Evolutionary conservation across 179 eudicot genomes (phyloP).

Genomic region (Spinacia oleracea): DNA sequence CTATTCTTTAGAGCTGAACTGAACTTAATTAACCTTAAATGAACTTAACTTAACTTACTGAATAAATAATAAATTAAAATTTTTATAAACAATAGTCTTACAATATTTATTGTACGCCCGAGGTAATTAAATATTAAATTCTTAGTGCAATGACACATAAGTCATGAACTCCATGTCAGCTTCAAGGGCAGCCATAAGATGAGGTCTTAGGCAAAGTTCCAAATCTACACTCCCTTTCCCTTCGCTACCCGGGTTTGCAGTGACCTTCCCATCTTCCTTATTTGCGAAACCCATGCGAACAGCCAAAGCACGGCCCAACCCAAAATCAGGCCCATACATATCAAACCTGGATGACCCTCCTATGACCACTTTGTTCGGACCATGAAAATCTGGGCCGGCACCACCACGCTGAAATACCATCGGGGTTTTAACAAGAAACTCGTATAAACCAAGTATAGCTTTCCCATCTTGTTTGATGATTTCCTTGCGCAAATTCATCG

Average conservation of each 20-base stretch:
- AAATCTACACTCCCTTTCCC: conserved; percentile 34
- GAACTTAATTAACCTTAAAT: too few species aligned
- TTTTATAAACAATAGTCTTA: too few species aligned
- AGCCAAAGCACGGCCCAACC: conserved; percentile 48
- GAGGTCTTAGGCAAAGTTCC: conserved; percentile 21
- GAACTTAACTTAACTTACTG: too few species aligned
- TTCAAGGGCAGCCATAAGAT: conserved; percentile 32
- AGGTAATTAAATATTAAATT: too few species aligned
- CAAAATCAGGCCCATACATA: conserved; percentile 46
- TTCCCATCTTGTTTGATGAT: neutral
- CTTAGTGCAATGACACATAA: conserved; percentile 6
- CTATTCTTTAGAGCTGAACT: too few species aligned
- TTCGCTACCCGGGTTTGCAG: conserved; percentile 34
- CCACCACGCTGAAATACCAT: neutral
- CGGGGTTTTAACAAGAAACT: neutral
- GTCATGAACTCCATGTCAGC: conserved; percentile 37
- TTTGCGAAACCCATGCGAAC: conserved; percentile 34
- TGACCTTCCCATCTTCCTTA: conserved; percentile 43
- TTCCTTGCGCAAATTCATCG: neutral
- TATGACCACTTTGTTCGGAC: neutral
- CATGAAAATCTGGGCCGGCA: neutral
- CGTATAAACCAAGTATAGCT: neutral
- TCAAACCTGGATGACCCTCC: conserved; percentile 42
- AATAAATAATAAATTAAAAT: too few species aligned
- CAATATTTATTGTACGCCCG: too few species aligned